Evolutionary conservation across 805 yeast species (phyloP).

Genomic region (Isabelozyma heimii): DNA sequence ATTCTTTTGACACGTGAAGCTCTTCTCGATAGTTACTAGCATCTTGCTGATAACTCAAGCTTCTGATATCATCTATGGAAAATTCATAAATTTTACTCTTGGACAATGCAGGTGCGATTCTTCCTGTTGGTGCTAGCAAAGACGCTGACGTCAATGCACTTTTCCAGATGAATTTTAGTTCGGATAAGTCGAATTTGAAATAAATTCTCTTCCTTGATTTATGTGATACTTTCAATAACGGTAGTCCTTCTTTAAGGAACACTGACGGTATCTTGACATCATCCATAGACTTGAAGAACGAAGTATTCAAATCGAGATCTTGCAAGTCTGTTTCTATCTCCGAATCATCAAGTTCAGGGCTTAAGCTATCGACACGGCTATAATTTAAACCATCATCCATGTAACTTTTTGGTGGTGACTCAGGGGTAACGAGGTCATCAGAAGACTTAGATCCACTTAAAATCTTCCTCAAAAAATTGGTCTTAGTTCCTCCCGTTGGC

Average conservation of each 20-base stretch:
- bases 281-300: conserved; percentile 10
- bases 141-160: conserved; percentile 25
- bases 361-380: neutral
- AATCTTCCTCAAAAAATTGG: neutral
- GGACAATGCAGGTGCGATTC: conserved; percentile 19
- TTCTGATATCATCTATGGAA: conserved; percentile 60
- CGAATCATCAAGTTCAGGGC: neutral
- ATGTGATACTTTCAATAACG: conserved; percentile 66
- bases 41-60: conserved; percentile 59
- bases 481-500: neutral
- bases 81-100: conserved; percentile 30
- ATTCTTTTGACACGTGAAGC: conserved; percentile 66
- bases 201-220: conserved; percentile 60
- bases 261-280: conserved; percentile 40
- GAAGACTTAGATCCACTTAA: neutral
- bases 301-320: conserved; percentile 9
- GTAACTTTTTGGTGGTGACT: neutral
- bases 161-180: conserved; percentile 55
- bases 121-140: conserved; percentile 8
- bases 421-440: neutral
- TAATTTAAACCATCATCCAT: neutral
- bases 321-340: neutral
- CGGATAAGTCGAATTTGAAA: conserved; percentile 54
- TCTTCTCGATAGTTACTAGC: conserved; percentile 88
- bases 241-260: conserved; percentile 55